Evolutionary conservation across 1,284 basidiomycete genomes (phyloP).

Genomic region (Leccinum pachyderme): DNA sequence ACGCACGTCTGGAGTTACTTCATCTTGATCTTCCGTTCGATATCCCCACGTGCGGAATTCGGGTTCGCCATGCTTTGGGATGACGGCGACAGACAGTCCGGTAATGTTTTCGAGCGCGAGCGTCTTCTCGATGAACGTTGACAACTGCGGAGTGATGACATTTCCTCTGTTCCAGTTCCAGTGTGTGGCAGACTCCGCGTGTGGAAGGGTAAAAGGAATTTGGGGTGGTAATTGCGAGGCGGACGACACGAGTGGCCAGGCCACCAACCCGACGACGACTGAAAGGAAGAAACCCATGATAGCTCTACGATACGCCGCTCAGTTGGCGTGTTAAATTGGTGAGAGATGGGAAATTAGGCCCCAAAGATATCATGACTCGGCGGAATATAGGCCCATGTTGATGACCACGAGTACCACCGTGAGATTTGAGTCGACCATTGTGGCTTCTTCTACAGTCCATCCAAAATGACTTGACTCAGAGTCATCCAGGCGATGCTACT

Average conservation of each 20-base stretch:
- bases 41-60: slow-evolving; percentile 27
- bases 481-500: no score
- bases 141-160: slow-evolving; percentile 20
- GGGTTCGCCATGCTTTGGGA: slow-evolving; percentile 17
- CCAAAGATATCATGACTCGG: background rate
- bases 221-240: slow-evolving; percentile 4
- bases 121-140: slow-evolving; percentile 16
- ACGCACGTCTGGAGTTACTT: slow-evolving; percentile 21
- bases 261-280: slow-evolving; percentile 10
- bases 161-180: background rate
- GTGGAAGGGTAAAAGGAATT: background rate
- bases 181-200: no score
- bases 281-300: slow-evolving; percentile 12
- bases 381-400: background rate
- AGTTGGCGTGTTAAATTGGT: background rate
- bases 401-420: background rate
- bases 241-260: background rate
- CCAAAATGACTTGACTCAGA: background rate
- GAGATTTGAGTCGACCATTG: no score
- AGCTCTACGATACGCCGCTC: background rate
- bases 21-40: slow-evolving; percentile 22
- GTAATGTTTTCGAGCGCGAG: slow-evolving; percentile 20
- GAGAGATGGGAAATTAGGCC: background rate
- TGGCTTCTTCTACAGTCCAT: background rate
- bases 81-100: slow-evolving; percentile 24